Base-by-base conservation (phyloP, 257 asterid species). In the Agastache rugosa region DNA sequence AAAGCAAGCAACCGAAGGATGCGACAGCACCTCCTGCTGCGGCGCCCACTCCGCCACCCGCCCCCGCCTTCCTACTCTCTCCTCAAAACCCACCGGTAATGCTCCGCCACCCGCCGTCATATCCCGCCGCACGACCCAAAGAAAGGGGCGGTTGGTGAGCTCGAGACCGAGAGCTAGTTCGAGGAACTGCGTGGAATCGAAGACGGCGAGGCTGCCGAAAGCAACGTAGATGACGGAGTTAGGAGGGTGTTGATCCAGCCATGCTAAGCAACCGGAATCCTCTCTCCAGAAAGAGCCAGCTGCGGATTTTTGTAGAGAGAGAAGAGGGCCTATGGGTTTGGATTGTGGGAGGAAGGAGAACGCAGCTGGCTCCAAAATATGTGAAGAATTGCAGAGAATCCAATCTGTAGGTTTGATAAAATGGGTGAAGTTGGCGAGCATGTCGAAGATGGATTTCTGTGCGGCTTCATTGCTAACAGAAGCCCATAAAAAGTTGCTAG, bases 101-200 rank as follows among this genome's bases (percentile, higher is more conserved):
- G 12, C 50, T n/a, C 65, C 81, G 1, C 84, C 81, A 20, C n/a
- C 45, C 7, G 54, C 53, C 9, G 60, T 73, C 16, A 71, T 5
- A 53, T 85, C 86, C 23, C 55, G 84, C 67, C 90, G 72, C 11
- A 80, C 87, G 1, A 88, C 91, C 94, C 91, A 86, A 7, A 86
- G 55, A 67, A 82, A 47, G 53, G 53, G 20, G 19, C 53, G 53
- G 53, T n/a, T n/a, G 53, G 53, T 3, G 53, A 47, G 53, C 73
- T 83, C 87, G 16, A 85, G 87, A 53, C 90, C 94, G 0, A 80
- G 68, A n/a, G 95, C 91, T 25, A 87, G 68, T 71, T 89, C 90
- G 8, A 79, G 74, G 75, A 89, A 86, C 77, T 85, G 95, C 12
- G 11, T 75, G 34, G 44, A 45, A 15, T 82, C 79, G 7, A 87